Base-by-base conservation (phyloP, 345 rosid species). In the Laguncularia racemosa region DNA sequence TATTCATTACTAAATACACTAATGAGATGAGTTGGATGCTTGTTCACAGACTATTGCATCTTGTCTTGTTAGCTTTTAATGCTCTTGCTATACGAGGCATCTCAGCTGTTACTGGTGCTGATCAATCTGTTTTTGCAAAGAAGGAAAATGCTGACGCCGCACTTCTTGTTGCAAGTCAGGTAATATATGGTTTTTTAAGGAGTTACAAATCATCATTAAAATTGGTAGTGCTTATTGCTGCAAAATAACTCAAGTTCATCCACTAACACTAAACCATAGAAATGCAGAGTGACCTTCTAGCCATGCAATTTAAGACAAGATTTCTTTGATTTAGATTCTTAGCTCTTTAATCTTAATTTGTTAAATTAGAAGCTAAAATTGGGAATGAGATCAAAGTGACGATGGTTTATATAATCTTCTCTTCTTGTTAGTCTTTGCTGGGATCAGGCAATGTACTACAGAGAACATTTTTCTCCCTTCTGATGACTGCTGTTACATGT, bases 91-190 rank as follows among this genome's bases (percentile, higher is more conserved):
- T 91, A 68, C 70, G 56, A 67, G 73, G 78, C 68, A 71, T 82
- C 50, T 73, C 91, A 44, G 60, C 75, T 53, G 64, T 74, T 67
- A 69, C 84, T 48, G 92, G 84, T 50, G 78, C 71, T 57, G 51
- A 55, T 60, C 75, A 61, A 48, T 81, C 85, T 26, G 64, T 68
- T 64, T 84, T 80, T 59, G 61, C 81, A 33, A 70, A 72, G 75
- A 76, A 83, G 77, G 90, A 77, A 73, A 91, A 91, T 71, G 73
- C 70, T 23, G 60, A 48, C 33, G 96, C 95, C 55, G 81, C 78
- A 48, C 56, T 88, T 60, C 84, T 91, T 23, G 87, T 86, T 47
- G 76, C 96, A 60, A 91, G 96, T 76, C 96, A 91, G 95, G 93
- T 77, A 47, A 67, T n/a, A 33, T 16, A 44, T 16, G 21, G 12